Evolutionary conservation across 768 basidiomycete genomes (phyloP), one percentile per base, ranked within the genome.

Genomic region (Leccinellum luteum): DNA sequence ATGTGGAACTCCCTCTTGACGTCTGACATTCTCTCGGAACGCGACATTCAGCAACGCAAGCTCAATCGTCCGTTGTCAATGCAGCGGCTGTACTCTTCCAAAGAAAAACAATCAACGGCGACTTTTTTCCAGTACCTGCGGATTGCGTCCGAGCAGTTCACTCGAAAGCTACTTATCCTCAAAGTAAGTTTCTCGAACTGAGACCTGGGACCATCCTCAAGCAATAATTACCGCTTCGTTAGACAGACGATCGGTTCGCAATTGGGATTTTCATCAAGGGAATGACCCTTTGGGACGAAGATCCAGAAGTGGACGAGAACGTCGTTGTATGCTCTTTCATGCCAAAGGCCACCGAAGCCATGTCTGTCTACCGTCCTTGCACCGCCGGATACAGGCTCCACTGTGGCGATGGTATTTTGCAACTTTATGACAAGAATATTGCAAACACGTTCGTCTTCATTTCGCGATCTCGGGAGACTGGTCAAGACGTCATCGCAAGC

Each of bases 231-330:
- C 4, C 15, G 8, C 43, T 34, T 48, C 23, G 3, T 23, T 45
- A 87, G 86, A 81, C 82, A 1, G 85, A 86, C 56, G 78, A 82
- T 23, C 76, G 86, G 4, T 87, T 87, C 60, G 71, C 84, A 1
- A 69, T 86, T 25, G 85, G 83, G 0, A 80, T 89, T 13, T 87
- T 87, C 66, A 82, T 87, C 66, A 73, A 81, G 41, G 85, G 86
- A 3, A 67, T 78, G 1, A 78, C 86, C 19, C 72, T 77, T 23
- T 85, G 85, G 81, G 79, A 79, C 49, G 82, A 82, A 63, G 81
- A 86, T 56, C 79, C 81, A 0, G 79, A 83, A 50, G 79, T 86
- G 17, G 76, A 78, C 47, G 73, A 84, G 21, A 83, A 85, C 48
- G 79, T 87, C 9, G 81, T 85, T 6, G 83, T 85, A 8, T 83